A percentile compares a stretch with the other conserved stretches of the same genome.
Evolutionary conservation across 108 stramenopile genomes (phyloP).

Genomic region (Cyclotella atomus): DNA sequence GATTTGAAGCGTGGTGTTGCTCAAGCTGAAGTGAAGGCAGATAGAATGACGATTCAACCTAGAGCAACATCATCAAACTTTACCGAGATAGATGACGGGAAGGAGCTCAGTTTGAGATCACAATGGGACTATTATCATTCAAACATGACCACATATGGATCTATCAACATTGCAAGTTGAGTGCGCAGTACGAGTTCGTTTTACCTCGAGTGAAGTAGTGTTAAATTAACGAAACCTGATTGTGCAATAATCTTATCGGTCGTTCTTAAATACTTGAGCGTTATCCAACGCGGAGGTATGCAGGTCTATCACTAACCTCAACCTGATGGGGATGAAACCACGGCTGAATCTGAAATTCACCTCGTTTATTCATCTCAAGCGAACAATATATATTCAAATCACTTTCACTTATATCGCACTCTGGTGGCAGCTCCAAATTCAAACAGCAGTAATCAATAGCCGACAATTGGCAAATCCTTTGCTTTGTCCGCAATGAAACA

Average conservation of each 20-base stretch:
- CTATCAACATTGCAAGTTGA: neutral
- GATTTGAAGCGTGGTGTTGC: neutral
- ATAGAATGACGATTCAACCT: neutral
- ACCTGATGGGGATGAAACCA: slow-evolving; percentile 21
- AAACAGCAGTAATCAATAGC: slow-evolving; percentile 26
- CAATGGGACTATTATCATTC: too few species aligned
- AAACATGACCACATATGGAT: neutral
- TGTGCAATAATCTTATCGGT: too few species aligned
- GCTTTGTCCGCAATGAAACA: slow-evolving; percentile 11
- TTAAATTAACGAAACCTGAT: too few species aligned
- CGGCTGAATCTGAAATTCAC: slow-evolving; percentile 12
- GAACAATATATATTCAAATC: slow-evolving; percentile 15
- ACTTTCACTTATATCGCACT: neutral
- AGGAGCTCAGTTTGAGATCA: too few species aligned
- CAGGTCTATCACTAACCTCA: neutral
- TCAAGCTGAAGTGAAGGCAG: neutral
- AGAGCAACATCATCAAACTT: neutral
- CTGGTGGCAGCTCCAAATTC: slow-evolving; percentile 16
- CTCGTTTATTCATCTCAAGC: neutral
- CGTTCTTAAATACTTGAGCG: too few species aligned
- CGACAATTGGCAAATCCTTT: slow-evolving; percentile 18
- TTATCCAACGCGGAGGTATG: too few species aligned
- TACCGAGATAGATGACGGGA: too few species aligned
- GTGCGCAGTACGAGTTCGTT: too few species aligned
- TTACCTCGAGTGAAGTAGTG: too few species aligned